Evolutionary conservation across 1,284 basidiomycete genomes (phyloP), one percentile per base, ranked within the genome.

Genomic region (Leccinum solheimii): DNA sequence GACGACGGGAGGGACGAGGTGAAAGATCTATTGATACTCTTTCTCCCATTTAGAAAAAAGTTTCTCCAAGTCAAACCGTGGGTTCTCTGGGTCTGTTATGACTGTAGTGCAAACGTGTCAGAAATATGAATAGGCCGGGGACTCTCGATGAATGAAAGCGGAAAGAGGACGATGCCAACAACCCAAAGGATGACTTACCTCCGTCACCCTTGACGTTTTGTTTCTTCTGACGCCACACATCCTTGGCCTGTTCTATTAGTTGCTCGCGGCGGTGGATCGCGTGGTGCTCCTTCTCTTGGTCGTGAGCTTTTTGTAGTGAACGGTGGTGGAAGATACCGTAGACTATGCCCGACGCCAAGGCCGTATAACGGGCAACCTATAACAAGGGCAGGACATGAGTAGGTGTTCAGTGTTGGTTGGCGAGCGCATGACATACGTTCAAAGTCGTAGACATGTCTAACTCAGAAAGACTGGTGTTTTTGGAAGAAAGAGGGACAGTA

Each of bases 61-160:
- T 80, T 95, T 95, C 83, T 98, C 97, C 74, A 98, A 83, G 83
- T 99, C 96, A 80, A 99, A 99, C 68, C 86, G 88, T 65, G 96
- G 94, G 79, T 97, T 90, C 72, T 98, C 95, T 56, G 95, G 94
- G 81, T 99, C 87, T 66, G 93, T 92, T 69, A 97, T 80, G 69
- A 95, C 94, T 94, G 77, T 21, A 65, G 61, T 55, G 64, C 59
- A 66, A 57, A 62, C 23, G 43, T 64, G 58, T 70, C 62, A 71
- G 64, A 57, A 58, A 32, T 23, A 51, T 43, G 36, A 34, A 60
- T 19, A 11, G 13, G 10, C 32, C 38, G 30, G 16, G 53, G 30
- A 51, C 27, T 26, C 38, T 34, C 14, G n/a, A 6, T 11, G n/a
- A 19, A 43, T 43, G 14, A 23, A 49, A 50, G 8, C 32, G 21